Base-by-base conservation (phyloP, 2,329 filamentous ascomycete genomes). In the Rhinocladiella similis region DNA sequence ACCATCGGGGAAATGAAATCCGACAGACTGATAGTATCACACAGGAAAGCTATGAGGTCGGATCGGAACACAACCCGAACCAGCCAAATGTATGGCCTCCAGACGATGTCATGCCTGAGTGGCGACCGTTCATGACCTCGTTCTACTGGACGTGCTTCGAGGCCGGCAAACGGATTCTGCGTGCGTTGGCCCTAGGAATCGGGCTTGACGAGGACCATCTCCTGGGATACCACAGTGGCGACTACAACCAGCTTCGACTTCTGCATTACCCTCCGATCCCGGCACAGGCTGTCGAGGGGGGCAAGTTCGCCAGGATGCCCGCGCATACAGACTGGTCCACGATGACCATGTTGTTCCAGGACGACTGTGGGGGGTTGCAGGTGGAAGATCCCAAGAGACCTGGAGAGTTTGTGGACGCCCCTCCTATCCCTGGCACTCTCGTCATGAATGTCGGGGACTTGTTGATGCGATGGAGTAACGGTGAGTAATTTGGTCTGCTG, bases 211-310 rank as follows among this genome's bases (percentile, higher is more conserved):
- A 77, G 49, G 69, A 71, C 14, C 72, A 76, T 59, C 68, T 82
- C n/a, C 61, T 77, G 2, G 67, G 68, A 18, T 75, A 80, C 43
- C 83, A 86, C 67, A 77, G 75, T 33, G 78, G 79, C 0, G 74
- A 80, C 54, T 80, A 84, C 62, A 83, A 84, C 59, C 83, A 86
- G 58, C 72, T 87, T 9, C 77, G 85, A 1, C 68, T 88, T 22
- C 70, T 86, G 14, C 83, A 87, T 66, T 87, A 84, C 57, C 80
- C 81, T 0, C 70, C 77, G 2, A 71, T 82, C 3, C 71, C 75
- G 22, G 75, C 74, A 4, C 70, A 71, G 29, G 73, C 72, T 35
- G 66, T 83, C 18, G 71, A 74, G 27, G 72, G 75, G 12, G 59
- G 57, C 13, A 63, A 70, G 14, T 72, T 77, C 36, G 74, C 77